phyloP scores from a whole-genome alignment of 371 early-diverging fungal species.

The Mortierella sp. region DNA sequence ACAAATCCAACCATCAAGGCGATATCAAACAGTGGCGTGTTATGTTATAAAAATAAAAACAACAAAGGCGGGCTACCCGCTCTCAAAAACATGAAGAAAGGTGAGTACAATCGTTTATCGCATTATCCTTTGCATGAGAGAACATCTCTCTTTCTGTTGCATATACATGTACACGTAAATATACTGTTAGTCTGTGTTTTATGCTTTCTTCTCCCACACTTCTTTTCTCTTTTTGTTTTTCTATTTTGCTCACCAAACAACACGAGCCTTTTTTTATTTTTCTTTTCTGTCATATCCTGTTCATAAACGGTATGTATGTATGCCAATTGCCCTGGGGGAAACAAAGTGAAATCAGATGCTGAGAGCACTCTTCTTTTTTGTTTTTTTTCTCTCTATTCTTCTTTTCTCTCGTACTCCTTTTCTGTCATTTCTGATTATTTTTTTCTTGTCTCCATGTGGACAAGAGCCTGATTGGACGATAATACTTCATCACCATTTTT shows the following conservation, averaged over 20 bases:
- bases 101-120: slow-evolving; percentile 12
- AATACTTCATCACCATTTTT: background rate
- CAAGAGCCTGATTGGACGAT: slow-evolving; percentile 2
- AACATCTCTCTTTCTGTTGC: background rate
- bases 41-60: slow-evolving; percentile 7
- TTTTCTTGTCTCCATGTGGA: background rate
- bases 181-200: background rate
- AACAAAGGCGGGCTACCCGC: background rate
- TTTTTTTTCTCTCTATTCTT: too few species aligned
- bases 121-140: slow-evolving; percentile 11
- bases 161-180: too few species aligned
- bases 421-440: background rate
- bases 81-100: background rate
- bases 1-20: background rate
- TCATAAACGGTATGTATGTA: too few species aligned
- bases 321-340: background rate
- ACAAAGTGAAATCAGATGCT: background rate
- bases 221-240: background rate
- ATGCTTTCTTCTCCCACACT: background rate
- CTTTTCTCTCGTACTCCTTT: background rate
- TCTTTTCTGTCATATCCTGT: background rate
- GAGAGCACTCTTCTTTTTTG: background rate
- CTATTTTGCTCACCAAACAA: slow-evolving; percentile 5
- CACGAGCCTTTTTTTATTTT: background rate
- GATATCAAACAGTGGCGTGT: too few species aligned